Evolutionary conservation across 805 yeast genomes (phyloP).

Genomic region (Candida piceae): DNA sequence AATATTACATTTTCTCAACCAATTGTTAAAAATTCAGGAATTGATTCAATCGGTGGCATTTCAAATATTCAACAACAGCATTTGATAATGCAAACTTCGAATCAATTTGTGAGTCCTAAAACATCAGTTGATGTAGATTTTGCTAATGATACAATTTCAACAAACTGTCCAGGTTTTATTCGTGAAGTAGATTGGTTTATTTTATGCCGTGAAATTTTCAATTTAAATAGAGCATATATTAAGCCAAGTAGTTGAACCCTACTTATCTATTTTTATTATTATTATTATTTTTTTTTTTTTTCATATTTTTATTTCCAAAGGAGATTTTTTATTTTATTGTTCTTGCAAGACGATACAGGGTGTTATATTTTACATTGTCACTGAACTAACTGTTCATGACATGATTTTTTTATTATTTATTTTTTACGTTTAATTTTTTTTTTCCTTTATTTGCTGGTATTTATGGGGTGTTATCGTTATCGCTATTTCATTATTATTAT

Average conservation of each 20-base stretch:
- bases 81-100: constrained; percentile 5
- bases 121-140: constrained; percentile 10
- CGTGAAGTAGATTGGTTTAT: constrained; percentile 87
- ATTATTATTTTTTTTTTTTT: not conserved
- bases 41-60: not conserved
- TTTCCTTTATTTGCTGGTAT: too few relatives aligned
- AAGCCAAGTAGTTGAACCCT: constrained; percentile 18
- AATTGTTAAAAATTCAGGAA: not conserved
- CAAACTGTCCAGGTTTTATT: constrained; percentile 27
- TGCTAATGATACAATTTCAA: constrained; percentile 28
- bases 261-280: not conserved
- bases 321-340: too few relatives aligned
- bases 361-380: too few relatives aligned
- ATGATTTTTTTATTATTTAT: too few relatives aligned
- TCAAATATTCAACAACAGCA: not conserved
- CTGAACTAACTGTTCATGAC: too few relatives aligned
- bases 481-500: too few relatives aligned
- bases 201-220: constrained; percentile 76
- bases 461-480: too few relatives aligned
- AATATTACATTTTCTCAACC: constrained; percentile 8
- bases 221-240: constrained; percentile 66
- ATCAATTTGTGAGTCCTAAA: constrained; percentile 7
- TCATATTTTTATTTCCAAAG: too few relatives aligned
- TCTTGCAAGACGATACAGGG: too few relatives aligned
- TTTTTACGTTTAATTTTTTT: too few relatives aligned